A percentile compares a stretch with the other conserved stretches of the same genome.
phyloP scores from a whole-genome alignment of 768 basidiomycete species.

The Hypsizygus marmoreus region DNA sequence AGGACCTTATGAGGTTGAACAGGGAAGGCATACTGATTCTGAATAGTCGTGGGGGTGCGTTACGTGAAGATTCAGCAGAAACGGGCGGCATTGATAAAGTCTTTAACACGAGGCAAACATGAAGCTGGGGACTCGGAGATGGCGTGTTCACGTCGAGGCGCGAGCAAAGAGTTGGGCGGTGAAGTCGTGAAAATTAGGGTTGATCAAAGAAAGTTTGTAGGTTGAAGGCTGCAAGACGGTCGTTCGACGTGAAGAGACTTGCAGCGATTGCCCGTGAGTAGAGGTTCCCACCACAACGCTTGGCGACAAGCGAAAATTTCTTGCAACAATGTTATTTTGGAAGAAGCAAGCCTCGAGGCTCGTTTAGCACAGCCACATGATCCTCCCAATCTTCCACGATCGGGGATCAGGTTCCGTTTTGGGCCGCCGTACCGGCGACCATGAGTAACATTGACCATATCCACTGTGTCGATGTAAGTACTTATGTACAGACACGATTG shows the following conservation, averaged over 20 bases:
- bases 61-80: conserved; percentile 28
- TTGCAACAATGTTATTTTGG: conserved; percentile 13
- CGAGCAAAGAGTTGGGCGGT: conserved; percentile 11
- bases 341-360: conserved; percentile 12
- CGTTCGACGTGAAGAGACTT: background rate
- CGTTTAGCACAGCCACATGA: conserved; percentile 16
- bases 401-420: conserved; percentile 9
- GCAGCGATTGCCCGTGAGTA: no score
- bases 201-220: background rate
- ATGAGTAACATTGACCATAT: no score
- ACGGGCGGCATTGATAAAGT: conserved; percentile 48
- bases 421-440: no score
- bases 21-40: conserved; percentile 69
- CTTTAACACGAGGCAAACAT: conserved; percentile 48
- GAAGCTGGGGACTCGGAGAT: conserved; percentile 25
- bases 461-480: no score
- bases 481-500: no score
- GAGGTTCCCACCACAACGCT: background rate
- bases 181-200: conserved; percentile 15
- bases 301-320: conserved; percentile 13
- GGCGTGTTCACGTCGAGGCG: conserved; percentile 11
- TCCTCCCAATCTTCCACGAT: conserved; percentile 1
- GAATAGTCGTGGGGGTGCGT: conserved; percentile 19
- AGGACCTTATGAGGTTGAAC: conserved; percentile 69
- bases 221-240: conserved; percentile 2